Conservation (phyloP, 2,329 filamentous ascomycete genomes). For the Anthostomella pinea region DNA sequence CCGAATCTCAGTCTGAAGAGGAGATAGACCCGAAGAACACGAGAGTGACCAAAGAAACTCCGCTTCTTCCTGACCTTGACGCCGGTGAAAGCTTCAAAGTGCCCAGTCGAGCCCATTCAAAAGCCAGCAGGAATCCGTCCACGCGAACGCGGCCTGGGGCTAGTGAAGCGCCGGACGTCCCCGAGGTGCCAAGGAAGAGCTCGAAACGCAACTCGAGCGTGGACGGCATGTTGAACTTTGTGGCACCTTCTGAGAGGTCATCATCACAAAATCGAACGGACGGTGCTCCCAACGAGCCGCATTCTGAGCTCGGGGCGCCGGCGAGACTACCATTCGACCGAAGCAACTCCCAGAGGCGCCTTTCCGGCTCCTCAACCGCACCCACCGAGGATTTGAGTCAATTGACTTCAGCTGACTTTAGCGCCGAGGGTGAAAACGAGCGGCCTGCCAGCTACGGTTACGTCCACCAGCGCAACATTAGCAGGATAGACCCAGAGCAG, state of each 20-base stretch:
- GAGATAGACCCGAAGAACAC: slow-evolving; percentile 35
- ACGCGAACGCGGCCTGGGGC: slow-evolving; percentile 27
- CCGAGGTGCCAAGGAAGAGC: slow-evolving; percentile 68
- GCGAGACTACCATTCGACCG: slow-evolving; percentile 56
- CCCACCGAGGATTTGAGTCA: slow-evolving; percentile 46
- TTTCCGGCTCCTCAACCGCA: slow-evolving; percentile 50
- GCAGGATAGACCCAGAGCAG: slow-evolving; percentile 49
- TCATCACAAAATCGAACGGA: slow-evolving; percentile 12
- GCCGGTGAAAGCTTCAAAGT: slow-evolving; percentile 59
- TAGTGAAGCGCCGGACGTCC: slow-evolving; percentile 36
- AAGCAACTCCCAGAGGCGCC: slow-evolving; percentile 49
- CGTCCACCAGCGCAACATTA: slow-evolving; percentile 58
- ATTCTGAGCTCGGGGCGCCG: slow-evolving; percentile 19
- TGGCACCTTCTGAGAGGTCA: slow-evolving; percentile 14
- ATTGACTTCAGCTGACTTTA: slow-evolving; percentile 30
- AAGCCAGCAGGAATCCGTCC: slow-evolving; percentile 44
- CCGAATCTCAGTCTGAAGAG: slow-evolving; percentile 43
- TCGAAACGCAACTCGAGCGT: slow-evolving; percentile 59
- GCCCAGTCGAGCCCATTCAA: slow-evolving; percentile 61
- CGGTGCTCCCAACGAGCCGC: slow-evolving; percentile 4
- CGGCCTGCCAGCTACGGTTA: slow-evolving; percentile 53
- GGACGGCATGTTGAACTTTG: slow-evolving; percentile 35
- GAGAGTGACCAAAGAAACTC: slow-evolving; percentile 47
- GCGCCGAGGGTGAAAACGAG: slow-evolving; percentile 37
- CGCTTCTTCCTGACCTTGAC: slow-evolving; percentile 59